These are phyloP conservation scores for Schwanniomyces etchellsii DNA, from an alignment of 1,139 yeast species.

Conservation along the genomic window DNA sequence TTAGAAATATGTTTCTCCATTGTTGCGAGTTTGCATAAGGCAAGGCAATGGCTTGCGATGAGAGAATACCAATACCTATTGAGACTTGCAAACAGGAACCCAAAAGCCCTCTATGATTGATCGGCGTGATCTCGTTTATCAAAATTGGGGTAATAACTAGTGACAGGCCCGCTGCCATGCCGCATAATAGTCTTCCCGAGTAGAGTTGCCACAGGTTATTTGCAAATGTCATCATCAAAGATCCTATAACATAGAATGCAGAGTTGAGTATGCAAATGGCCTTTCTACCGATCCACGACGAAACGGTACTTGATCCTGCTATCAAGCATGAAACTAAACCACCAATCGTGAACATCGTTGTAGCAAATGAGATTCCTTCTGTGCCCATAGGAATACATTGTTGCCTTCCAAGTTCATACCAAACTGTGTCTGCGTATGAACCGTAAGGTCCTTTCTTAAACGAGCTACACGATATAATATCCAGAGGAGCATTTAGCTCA, in stretches of 20 bases:
- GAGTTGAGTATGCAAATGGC: constrained; percentile 21
- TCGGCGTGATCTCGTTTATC: constrained; percentile 33
- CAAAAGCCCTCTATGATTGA: constrained; percentile 32
- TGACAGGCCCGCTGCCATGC: constrained; percentile 35
- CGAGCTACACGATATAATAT: constrained; percentile 45
- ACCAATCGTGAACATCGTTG: constrained; percentile 34
- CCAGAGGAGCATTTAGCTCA: constrained; percentile 80
- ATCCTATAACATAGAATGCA: constrained; percentile 20
- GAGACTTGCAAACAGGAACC: constrained; percentile 35
- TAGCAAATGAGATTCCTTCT: constrained; percentile 21
- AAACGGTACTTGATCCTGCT: constrained; percentile 23
- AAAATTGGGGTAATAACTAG: constrained; percentile 34
- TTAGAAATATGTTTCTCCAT: constrained; percentile 28
- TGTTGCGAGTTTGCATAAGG: constrained; percentile 28
- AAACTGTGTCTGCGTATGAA: constrained; percentile 20
- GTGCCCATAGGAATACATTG: constrained; percentile 27
- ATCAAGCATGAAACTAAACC: constrained; percentile 29
- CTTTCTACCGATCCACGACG: constrained; percentile 22
- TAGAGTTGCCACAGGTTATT: constrained; percentile 14
- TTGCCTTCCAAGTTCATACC: constrained; percentile 18
- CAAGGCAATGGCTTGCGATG: constrained; percentile 28
- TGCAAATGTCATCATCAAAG: constrained; percentile 21
- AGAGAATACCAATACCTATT: constrained; percentile 29
- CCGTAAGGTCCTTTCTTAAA: constrained; percentile 17
- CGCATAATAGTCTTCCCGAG: constrained; percentile 27